Evolutionary conservation across 148 eudicot genomes (phyloP), one percentile per base, ranked within the genome.

Genomic region (Tetragonia tetragonoides): DNA sequence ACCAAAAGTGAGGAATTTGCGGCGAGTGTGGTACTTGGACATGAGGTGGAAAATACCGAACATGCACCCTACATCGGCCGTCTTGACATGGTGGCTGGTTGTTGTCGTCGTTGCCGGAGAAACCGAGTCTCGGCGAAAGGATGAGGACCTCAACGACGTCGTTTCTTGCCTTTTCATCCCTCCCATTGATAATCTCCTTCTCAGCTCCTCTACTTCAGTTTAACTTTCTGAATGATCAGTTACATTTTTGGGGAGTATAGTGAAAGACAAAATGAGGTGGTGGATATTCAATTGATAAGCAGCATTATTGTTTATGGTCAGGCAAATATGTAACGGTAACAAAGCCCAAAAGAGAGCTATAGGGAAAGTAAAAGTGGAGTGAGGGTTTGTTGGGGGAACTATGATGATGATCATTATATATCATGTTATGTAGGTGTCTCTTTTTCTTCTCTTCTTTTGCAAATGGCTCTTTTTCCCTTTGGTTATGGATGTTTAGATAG

Each of bases 1-100:
- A 91, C 97, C 93, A 42, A 84, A 84, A 23, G 94, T 89, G 68
- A 92, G 90, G 81, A 88, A 91, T 80, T 85, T 90, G 38, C 86
- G 87, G 51, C 87, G 89, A 41, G 82, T 84, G 51, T 85, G 88
- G 65, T 92, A 86, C 71, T 90, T 90, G 77, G 94, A 84, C 73
- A 89, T 75, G 61, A 92, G 84, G 0, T 83, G 88, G n/a, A 92
- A 75, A 73, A 92, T 87, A 75, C 93, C 91, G 42, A 95, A 80
- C 95, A 92, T 88, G 87, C 97, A 92, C 17, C 95, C 95, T 47
- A 90, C 77, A 44, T 65, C 70, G 28, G 21, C 54, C 72, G 89
- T 39, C 40, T 84, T 78, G n/a, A 77, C 83, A 76, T 73, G 74
- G 75, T 79, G 86, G 38, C 82, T 38, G 53, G 28, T 18, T 51